Evolutionary conservation across 2,329 filamentous ascomycete genomes (phyloP).

Genomic region (Aspergillus texensis): DNA sequence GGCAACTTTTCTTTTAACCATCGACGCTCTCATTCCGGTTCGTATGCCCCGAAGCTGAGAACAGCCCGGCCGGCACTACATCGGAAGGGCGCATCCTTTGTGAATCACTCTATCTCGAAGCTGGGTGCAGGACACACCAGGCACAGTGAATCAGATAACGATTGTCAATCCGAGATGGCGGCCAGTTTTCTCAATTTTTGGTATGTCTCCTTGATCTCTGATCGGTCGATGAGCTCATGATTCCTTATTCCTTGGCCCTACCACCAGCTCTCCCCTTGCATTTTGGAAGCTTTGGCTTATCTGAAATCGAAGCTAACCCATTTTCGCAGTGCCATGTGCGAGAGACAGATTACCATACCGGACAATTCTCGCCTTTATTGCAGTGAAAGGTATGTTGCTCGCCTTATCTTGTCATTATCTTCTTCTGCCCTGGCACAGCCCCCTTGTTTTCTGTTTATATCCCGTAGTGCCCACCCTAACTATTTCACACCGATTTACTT

Average conservation of each 20-base stretch:
- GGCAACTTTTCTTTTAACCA: conserved; percentile 26
- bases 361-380: conserved; percentile 65
- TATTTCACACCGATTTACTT: conserved; percentile 4
- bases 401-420: conserved; percentile 17
- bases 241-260: conserved; percentile 20
- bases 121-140: conserved; percentile 33
- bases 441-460: conserved; percentile 15
- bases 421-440: conserved; percentile 11
- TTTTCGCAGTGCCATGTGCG: conserved; percentile 60
- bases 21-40: conserved; percentile 36
- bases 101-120: conserved; percentile 36
- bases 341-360: conserved; percentile 66
- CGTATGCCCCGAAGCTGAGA: conserved; percentile 36
- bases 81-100: conserved; percentile 36
- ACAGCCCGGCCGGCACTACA: conserved; percentile 34
- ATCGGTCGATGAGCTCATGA: conserved; percentile 4
- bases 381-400: conserved; percentile 59
- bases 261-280: conserved; percentile 22
- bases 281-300: conserved; percentile 22
- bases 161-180: conserved; percentile 42
- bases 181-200: conserved; percentile 50
- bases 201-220: conserved; percentile 32
- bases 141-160: conserved; percentile 26
- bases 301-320: conserved; percentile 30
- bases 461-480: conserved; percentile 2